These are phyloP conservation scores for Termitomyces sp. DNA, from an alignment of 768 basidiomycete species.

Conservation along the genomic window DNA sequence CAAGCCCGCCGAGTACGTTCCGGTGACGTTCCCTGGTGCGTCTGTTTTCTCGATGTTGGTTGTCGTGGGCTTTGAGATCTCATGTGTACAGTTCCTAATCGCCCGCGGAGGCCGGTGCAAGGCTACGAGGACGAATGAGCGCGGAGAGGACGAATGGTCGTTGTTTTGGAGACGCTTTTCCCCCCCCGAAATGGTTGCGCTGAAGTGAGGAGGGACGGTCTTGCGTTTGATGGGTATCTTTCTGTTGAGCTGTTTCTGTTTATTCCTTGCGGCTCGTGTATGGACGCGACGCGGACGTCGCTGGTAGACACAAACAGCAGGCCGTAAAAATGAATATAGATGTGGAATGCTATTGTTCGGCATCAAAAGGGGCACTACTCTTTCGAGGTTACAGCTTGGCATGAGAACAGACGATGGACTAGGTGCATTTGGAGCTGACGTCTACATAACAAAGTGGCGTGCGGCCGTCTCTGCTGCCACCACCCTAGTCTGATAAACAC, in stretches of 20 bases:
- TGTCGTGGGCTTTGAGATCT: no score
- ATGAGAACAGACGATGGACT: background rate
- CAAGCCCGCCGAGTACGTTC: conserved; percentile 59
- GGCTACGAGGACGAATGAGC: conserved; percentile 66
- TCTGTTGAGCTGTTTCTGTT: no score
- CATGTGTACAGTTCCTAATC: conserved; percentile 46
- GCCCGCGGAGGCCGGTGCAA: conserved; percentile 58
- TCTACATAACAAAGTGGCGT: background rate
- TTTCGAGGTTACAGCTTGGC: background rate
- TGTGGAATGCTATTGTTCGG: no score
- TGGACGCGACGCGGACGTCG: no score
- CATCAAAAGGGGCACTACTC: background rate
- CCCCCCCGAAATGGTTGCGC: background rate
- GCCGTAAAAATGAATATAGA: no score
- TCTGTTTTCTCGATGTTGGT: background rate
- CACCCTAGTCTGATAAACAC: background rate
- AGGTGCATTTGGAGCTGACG: background rate
- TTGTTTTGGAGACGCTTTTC: no score
- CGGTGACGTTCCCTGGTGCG: conserved; percentile 77
- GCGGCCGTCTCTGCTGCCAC: background rate
- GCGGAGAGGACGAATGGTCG: background rate
- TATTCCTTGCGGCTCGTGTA: no score
- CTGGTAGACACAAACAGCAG: no score
- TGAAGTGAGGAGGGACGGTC: background rate
- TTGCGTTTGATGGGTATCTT: no score